A percentile compares a stretch with the other conserved stretches of the same genome.
These are phyloP conservation scores for Rhynchosporium graminicola DNA, from an alignment of 2,329 filamentous ascomycete genomes.

Conservation along the genomic window DNA sequence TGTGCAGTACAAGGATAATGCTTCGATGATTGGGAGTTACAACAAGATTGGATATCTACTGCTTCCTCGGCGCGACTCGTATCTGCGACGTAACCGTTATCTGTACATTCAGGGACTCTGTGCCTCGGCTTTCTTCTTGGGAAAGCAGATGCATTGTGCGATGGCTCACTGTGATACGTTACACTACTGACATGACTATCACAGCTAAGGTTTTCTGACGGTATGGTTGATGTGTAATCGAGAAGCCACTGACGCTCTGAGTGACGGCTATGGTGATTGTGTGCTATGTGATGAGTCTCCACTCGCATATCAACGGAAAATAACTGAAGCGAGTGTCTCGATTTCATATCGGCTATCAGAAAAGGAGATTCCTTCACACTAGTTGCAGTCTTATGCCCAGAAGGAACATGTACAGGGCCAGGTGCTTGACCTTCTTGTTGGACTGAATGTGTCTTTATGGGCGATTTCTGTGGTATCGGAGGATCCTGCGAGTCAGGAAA, in stretches of 20 bases:
- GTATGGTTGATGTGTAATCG: constrained; percentile 12
- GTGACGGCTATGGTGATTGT: constrained; percentile 11
- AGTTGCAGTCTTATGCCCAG: constrained; percentile 11
- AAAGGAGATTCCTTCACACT: constrained; percentile 31
- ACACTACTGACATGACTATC: constrained; percentile 28
- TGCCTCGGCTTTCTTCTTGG: constrained; percentile 23
- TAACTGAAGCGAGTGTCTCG: constrained; percentile 5
- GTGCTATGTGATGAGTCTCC: constrained; percentile 10
- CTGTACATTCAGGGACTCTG: constrained; percentile 26
- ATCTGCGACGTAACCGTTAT: constrained; percentile 31
- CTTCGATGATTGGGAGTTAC: constrained; percentile 9
- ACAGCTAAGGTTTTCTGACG: constrained; percentile 24
- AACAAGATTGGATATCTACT: constrained; percentile 10
- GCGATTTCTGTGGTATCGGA: not conserved
- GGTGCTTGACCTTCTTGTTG: not conserved
- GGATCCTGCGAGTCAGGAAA: constrained; percentile 17
- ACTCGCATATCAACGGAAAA: not conserved
- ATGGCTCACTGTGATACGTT: constrained; percentile 30
- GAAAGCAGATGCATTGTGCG: constrained; percentile 32
- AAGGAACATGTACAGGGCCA: not conserved
- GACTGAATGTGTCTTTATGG: not conserved
- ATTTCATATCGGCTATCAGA: constrained; percentile 26
- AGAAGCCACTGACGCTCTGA: constrained; percentile 5
- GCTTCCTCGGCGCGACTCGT: constrained; percentile 26
- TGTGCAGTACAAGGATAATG: constrained; percentile 8